phyloP scores from a whole-genome alignment of 2,329 filamentous ascomycete genomes.

The Phialophora verrucosa region DNA sequence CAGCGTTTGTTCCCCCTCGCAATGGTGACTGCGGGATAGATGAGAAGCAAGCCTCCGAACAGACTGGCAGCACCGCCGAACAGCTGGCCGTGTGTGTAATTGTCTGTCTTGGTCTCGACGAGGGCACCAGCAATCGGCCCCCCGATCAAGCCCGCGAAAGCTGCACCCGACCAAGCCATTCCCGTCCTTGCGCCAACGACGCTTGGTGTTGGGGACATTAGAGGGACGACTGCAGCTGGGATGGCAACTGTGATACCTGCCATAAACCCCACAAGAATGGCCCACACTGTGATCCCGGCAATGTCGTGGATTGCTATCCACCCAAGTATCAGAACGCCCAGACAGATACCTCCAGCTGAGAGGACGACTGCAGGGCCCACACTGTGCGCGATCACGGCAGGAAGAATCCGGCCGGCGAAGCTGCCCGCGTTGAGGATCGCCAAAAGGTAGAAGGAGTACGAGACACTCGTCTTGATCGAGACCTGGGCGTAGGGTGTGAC shows the following conservation, averaged over 20 bases:
- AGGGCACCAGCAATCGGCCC: conserved; percentile 18
- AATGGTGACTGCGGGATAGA: conserved; percentile 22
- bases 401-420: conserved; percentile 19
- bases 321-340: conserved; percentile 15
- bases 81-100: conserved; percentile 17
- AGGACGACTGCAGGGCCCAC: conserved; percentile 16
- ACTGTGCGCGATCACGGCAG: conserved; percentile 17
- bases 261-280: conserved; percentile 18
- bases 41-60: conserved; percentile 21
- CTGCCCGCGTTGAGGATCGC: conserved; percentile 23
- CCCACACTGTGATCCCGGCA: conserved; percentile 18
- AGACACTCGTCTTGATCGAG: conserved; percentile 19
- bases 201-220: conserved; percentile 16
- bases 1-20: conserved; percentile 16
- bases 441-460: conserved; percentile 19
- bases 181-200: conserved; percentile 20
- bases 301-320: conserved; percentile 14
- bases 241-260: conserved; percentile 20
- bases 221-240: conserved; percentile 16
- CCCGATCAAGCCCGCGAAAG: conserved; percentile 17
- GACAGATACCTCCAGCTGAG: conserved; percentile 6
- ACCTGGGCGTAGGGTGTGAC: conserved; percentile 19
- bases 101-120: conserved; percentile 15
- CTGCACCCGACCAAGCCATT: conserved; percentile 18
- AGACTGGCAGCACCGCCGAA: conserved; percentile 17